Conservation (phyloP, 495 filamentous ascomycete species). For the Penicillium nucicola region DNA sequence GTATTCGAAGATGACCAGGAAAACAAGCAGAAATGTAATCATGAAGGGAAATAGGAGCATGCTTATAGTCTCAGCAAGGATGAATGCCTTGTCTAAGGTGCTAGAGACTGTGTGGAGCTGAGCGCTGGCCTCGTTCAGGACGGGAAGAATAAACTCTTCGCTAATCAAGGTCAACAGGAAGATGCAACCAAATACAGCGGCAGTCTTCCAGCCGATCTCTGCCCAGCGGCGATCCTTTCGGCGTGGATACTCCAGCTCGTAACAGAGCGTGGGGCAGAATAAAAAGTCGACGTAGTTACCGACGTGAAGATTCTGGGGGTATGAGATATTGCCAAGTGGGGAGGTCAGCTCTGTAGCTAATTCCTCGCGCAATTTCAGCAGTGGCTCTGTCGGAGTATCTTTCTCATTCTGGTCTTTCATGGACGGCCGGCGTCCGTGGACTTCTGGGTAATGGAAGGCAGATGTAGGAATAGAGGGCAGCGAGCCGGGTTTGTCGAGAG, state of each 20-base stretch:
- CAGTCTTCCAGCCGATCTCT: constrained; percentile 78
- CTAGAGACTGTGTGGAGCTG: constrained; percentile 60
- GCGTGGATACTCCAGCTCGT: constrained; percentile 94
- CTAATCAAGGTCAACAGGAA: constrained; percentile 88
- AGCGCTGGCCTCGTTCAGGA: constrained; percentile 69
- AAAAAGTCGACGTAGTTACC: constrained; percentile 83
- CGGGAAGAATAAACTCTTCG: constrained; percentile 94
- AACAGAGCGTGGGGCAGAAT: constrained; percentile 92
- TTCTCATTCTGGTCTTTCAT: constrained; percentile 30
- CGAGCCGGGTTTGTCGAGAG: constrained; percentile 73
- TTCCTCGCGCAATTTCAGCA: constrained; percentile 73
- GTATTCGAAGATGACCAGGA: constrained; percentile 97
- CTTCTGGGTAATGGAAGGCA: constrained; percentile 73
- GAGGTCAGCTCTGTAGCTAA: constrained; percentile 87
- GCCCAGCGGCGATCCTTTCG: constrained; percentile 69
- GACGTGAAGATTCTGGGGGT: constrained; percentile 82
- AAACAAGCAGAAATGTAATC: constrained; percentile 91
- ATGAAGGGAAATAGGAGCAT: constrained; percentile 96
- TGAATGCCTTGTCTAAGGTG: constrained; percentile 64
- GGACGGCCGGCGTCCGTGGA: constrained; percentile 38
- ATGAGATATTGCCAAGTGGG: constrained; percentile 83
- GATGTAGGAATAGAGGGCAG: constrained; percentile 56
- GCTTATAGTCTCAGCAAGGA: constrained; percentile 89
- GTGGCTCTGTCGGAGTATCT: constrained; percentile 43
- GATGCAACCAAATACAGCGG: constrained; percentile 94